phyloP scores from a whole-genome alignment of 768 basidiomycete species.

The Xerocomus potaroensis region DNA sequence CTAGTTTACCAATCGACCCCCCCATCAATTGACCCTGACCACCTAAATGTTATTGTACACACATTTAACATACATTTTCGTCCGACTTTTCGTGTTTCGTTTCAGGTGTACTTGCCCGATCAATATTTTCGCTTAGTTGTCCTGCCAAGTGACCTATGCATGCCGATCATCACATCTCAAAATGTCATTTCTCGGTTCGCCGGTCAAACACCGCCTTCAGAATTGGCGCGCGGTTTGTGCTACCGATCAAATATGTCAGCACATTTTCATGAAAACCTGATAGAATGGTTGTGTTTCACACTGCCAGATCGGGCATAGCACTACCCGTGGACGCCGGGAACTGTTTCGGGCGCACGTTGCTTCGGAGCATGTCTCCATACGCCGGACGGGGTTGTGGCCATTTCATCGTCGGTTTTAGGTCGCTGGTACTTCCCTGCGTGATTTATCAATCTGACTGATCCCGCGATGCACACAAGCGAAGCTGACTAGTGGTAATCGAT shows the following conservation, averaged over 20 bases:
- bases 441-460: conserved; percentile 7
- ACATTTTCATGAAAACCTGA: background rate
- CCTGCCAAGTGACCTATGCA: background rate
- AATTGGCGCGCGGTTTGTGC: background rate
- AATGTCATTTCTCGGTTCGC: conserved; percentile 1
- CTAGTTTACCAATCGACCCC: background rate
- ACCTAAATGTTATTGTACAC: background rate
- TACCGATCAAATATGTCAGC: conserved; percentile 5
- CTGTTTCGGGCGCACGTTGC: background rate
- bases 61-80: no score
- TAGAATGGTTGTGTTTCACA: background rate
- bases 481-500: conserved; percentile 12
- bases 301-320: background rate
- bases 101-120: conserved; percentile 10
- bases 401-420: no score
- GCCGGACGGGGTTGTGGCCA: background rate
- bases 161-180: conserved; percentile 1
- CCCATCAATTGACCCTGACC: background rate
- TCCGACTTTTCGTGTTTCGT: background rate
- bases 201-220: conserved; percentile 10
- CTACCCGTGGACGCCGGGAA: background rate
- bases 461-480: conserved; percentile 10
- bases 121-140: background rate
- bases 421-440: no score
- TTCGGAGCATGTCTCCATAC: background rate